Base-by-base conservation (phyloP, 2,329 filamentous ascomycete genomes). In the Fusarium sp. region DNA sequence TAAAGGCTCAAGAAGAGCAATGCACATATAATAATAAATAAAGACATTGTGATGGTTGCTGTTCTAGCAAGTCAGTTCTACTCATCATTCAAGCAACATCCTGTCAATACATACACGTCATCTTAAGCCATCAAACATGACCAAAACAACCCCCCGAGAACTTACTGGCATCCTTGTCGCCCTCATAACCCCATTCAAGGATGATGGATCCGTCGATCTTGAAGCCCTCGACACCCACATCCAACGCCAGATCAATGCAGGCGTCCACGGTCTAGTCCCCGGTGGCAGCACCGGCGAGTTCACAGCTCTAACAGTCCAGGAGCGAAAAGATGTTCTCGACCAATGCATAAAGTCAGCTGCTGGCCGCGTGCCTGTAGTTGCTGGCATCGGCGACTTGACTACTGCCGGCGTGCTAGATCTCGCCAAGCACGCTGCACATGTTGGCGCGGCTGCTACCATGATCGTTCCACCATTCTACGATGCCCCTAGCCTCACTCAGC, bases 381-480 rank as follows among this genome's bases (percentile, higher is more conserved):
- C 77, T 32, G 78, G 78, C 3, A 77, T 79, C 5, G 81, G 81
- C n/a, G 77, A 76, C 36, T 72, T 79, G 1, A 78, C 78, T 0
- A 81, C 79, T 1, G 62, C 58, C 1, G 64, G 58, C 1, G 54
- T 70, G 1, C 67, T 81, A 4, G 67, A 71, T 4, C 53, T 70
- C 0, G 68, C 69, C 1, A 78, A 81, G 51, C 65, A 68, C 3
- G 65, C 65, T 19, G 65, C 65, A 6, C 76, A 81, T 13, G 65
- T 22, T 7, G 70, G 70, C 5, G 80, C 80, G 0, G 71, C 74
- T 2, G 78, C 79, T 0, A 65, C 79, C 0, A 83, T 83, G 81
- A 76, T 82, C 11, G 80, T 83, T 0, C 81, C 81, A 6, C 81
- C 81, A 0, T 83, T 78, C 70, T 83, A 83, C 60, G 81, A 83